Evolutionary conservation across 495 filamentous ascomycete species (phyloP), one percentile per base, ranked within the genome.

Genomic region (Penicillium pancosmium): DNA sequence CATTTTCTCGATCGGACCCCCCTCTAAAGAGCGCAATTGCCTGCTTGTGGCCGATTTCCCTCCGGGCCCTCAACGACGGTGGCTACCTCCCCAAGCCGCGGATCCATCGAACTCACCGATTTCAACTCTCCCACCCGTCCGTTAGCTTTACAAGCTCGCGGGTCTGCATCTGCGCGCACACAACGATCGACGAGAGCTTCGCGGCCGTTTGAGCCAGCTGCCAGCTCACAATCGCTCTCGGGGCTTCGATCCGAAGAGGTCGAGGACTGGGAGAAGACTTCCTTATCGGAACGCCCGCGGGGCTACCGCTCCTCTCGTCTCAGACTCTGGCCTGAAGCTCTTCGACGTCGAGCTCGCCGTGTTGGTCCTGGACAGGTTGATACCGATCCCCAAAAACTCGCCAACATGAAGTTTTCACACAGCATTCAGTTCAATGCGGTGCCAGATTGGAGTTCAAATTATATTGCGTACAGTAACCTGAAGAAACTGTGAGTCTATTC

Each of bases 351-450:
- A 52, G 59, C 68, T 59, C 55, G 56, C 23, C 56, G 58, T 59
- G 57, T 65, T 54, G 66, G 46, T 33, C 61, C 54, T 5, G 62
- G 61, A 44, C 66, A 66, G 48, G 51, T 59, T 43, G 57, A 54
- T 19, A 25, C 50, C 27, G 53, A 71, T 46, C 34, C 58, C 72
- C 84, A 69, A 27, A 47, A 55, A 25, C 55, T 51, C 15, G 85
- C 87, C 87, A 91, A 92, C 62, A 99, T 99, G 94, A 98, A 97
- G 85, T 99, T 99, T 82, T 97, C 94, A 50, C 94, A 98, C 71
- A 98, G 95, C 76, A 87, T 99, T 63, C 94, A 99, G 78, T 99
- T 99, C 77, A 99, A 99, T 76, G 92, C 94, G 55, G 95, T 99
- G 56, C 94, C 95, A 19, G 94, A 99, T 70, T 99, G 94, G 94